Percentiles rank a stretch among this genome's conserved stretches.
phyloP scores from a whole-genome alignment of 2,329 filamentous ascomycete species.

The Fusarium irregulare region DNA sequence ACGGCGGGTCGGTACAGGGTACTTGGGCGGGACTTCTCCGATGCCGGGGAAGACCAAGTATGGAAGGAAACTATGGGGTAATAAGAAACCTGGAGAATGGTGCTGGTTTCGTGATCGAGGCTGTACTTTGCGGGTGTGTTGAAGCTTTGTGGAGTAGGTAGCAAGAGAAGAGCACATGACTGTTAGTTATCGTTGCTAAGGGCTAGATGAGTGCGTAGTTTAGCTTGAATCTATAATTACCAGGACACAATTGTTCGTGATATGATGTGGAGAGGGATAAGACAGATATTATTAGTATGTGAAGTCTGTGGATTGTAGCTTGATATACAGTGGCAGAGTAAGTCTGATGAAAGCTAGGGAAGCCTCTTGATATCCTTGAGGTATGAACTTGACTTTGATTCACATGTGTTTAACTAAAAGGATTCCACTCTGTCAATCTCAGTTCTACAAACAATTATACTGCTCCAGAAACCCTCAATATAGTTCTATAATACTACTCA shows the following conservation, averaged over 20 bases:
- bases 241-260: background rate
- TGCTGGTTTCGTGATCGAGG: conserved; percentile 23
- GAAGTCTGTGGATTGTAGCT: background rate
- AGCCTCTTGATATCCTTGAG: background rate
- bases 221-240: background rate
- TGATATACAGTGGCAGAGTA: background rate
- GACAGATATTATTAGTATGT: background rate
- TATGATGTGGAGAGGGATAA: background rate
- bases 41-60: conserved; percentile 27
- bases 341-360: background rate
- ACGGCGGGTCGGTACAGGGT: conserved; percentile 22
- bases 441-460: background rate
- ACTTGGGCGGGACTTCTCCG: conserved; percentile 33
- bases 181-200: background rate
- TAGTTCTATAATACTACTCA: background rate
- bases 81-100: conserved; percentile 21
- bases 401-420: background rate
- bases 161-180: conserved; percentile 8
- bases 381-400: background rate
- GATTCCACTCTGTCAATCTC: background rate
- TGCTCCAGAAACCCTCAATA: background rate
- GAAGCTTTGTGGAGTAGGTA: background rate
- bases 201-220: background rate
- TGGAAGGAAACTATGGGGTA: conserved; percentile 22
- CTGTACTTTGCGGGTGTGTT: conserved; percentile 14